phyloP scores from a whole-genome alignment of 441 rosid species.

The Populus hybrid region DNA sequence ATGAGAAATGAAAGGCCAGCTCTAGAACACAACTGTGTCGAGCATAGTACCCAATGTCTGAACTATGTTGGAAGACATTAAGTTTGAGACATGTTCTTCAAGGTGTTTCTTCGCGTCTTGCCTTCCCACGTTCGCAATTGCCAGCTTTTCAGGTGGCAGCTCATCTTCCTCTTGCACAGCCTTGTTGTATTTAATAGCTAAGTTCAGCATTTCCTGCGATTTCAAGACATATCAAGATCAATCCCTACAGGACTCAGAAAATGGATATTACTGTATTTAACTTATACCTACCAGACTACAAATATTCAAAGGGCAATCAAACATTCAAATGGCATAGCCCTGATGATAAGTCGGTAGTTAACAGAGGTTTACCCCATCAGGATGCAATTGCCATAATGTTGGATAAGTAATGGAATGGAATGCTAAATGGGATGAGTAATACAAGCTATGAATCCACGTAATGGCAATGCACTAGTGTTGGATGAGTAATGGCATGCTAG shows the following conservation, averaged over 20 bases:
- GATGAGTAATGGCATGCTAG: background rate
- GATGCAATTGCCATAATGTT: background rate
- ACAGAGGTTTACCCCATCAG: background rate
- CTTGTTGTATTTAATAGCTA: slow-evolving; percentile 88
- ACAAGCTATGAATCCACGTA: background rate
- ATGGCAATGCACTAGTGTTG: background rate
- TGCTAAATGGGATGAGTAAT: background rate
- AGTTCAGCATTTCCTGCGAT: slow-evolving; percentile 80
- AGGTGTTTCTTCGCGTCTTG: slow-evolving; percentile 98
- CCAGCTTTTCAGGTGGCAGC: slow-evolving; percentile 87
- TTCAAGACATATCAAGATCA: background rate
- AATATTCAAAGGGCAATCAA: background rate
- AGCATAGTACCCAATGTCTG: slow-evolving; percentile 98
- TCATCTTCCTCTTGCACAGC: slow-evolving; percentile 97
- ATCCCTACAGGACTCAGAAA: background rate
- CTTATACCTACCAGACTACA: background rate
- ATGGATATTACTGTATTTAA: background rate
- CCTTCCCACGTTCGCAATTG: slow-evolving; percentile 94
- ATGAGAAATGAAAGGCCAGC: background rate
- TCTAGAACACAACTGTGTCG: slow-evolving; percentile 85
- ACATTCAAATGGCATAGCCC: background rate
- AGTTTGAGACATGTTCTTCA: slow-evolving; percentile 87
- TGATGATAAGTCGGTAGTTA: background rate
- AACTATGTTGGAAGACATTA: slow-evolving; percentile 95
- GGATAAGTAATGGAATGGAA: background rate